These are phyloP conservation scores for Theobroma grandiflorum DNA, from an alignment of 441 rosid genomes.

Conservation along the genomic window DNA sequence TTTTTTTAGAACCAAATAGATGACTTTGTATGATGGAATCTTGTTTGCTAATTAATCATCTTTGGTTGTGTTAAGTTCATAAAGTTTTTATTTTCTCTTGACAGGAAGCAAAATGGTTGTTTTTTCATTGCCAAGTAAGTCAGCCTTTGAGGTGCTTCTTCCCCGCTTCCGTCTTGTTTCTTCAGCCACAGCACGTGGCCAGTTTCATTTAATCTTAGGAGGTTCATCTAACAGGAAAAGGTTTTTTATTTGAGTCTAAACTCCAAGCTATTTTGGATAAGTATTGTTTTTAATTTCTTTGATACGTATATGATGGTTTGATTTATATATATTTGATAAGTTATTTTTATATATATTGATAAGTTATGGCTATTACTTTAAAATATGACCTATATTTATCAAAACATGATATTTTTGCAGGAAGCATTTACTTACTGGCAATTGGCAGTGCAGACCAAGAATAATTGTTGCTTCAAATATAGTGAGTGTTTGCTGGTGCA, in stretches of 20 bases:
- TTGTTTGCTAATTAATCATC: conserved; percentile 12
- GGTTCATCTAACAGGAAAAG: conserved; percentile 25
- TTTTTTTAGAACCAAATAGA: neutral
- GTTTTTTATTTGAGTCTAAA: neutral
- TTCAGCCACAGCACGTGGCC: conserved; percentile 5
- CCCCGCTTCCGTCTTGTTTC: conserved; percentile 20
- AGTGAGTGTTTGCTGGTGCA: conserved; percentile 33
- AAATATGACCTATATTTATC: neutral
- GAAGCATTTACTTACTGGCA: conserved; percentile 27
- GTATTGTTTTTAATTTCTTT: neutral
- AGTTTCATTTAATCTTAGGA: conserved; percentile 17
- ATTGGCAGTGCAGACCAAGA: conserved; percentile 36
- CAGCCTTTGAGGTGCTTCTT: conserved; percentile 12
- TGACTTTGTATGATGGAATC: neutral
- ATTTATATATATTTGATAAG: neutral
- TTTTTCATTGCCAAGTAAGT: neutral
- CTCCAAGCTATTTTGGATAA: neutral
- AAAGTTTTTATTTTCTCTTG: neutral
- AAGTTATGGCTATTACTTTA: neutral
- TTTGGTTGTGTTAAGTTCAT: neutral
- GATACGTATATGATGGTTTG: neutral
- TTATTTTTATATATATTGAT: neutral
- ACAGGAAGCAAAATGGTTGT: conserved; percentile 24
- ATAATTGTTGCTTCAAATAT: conserved; percentile 33
- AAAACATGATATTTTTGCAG: conserved; percentile 32